Evolutionary conservation across 2,329 filamentous ascomycete genomes (phyloP), one percentile per base, ranked within the genome.

Genomic region (Byssochlamys sp.): DNA sequence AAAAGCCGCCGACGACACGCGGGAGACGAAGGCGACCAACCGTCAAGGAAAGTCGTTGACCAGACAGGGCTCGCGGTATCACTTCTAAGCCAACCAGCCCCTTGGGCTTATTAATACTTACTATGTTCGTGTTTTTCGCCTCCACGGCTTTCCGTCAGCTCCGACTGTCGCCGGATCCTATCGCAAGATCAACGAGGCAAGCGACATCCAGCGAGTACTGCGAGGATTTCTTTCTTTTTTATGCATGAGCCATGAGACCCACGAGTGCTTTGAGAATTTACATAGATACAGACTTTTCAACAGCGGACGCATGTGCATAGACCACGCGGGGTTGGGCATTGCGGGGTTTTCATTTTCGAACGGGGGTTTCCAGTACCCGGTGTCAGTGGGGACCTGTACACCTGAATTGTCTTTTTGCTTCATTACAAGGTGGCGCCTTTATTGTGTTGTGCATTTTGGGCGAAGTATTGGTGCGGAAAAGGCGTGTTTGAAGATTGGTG

Each of bases 31-130:
- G 61, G 65, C 68, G 11, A 71, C 75, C 26, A 78, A 75, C 63
- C 73, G 78, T 54, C 76, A 77, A 59, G 78, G 77, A 9, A 82
- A 80, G 64, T 73, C 75, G 4, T 66, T 78, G 53, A 78, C 77
- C 6, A 71, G 81, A 61, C 80, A 81, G 62, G 80, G 79, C 12
- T 74, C 74, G 33, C 73, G 78, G 54, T 78, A 80, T 65, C 71
- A 72, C 57, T 78, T 77, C 60, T 77, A 68, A 62, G 26, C 26
- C 12, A 55, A 14, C 31, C 5, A 45, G 39, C 39, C n/a, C n/a
- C 14, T 45, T 19, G 39, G 19, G 45, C 39, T 51, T 25, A 25
- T 28, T 49, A 19, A 35, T 28, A 28, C 39, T 26, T 28, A 11
- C 49, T 31, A 48, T 26, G 35, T 48, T 35, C 11, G 12, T 55